Percentiles rank a stretch among this genome's conserved stretches.
phyloP scores from a whole-genome alignment of 1,284 basidiomycete genomes.

The Apiotrichum mycotoxinovorans region DNA sequence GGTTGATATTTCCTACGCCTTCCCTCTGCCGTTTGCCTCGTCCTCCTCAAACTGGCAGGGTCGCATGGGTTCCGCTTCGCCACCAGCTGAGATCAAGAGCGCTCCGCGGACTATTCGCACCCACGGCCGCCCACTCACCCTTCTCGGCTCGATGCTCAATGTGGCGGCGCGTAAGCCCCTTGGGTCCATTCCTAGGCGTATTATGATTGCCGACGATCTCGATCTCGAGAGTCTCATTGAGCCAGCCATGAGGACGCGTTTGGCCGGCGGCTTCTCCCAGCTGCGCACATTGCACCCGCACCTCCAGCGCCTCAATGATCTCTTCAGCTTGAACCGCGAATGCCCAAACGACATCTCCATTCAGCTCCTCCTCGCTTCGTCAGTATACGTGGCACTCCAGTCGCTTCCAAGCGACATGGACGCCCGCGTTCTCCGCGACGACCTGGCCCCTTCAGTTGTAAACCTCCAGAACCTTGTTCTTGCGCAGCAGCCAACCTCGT shows the following conservation, averaged over 20 bases:
- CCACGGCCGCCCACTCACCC: slow-evolving; percentile 38
- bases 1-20: slow-evolving; percentile 24
- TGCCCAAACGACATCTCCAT: slow-evolving; percentile 9
- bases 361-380: slow-evolving; percentile 27
- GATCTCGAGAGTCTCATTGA: slow-evolving; percentile 30
- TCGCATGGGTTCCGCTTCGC: too few relatives aligned
- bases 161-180: slow-evolving; percentile 32
- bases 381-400: slow-evolving; percentile 32
- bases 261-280: slow-evolving; percentile 33
- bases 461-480: slow-evolving; percentile 25
- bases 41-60: not conserved
- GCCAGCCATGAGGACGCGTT: slow-evolving; percentile 16
- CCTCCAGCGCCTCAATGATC: slow-evolving; percentile 29
- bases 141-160: slow-evolving; percentile 36
- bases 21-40: not conserved
- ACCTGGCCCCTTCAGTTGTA: slow-evolving; percentile 14
- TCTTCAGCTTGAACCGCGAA: slow-evolving; percentile 22
- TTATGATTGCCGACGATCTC: slow-evolving; percentile 25
- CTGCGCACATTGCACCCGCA: slow-evolving; percentile 41
- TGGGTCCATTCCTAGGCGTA: slow-evolving; percentile 10
- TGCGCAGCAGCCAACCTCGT: slow-evolving; percentile 28
- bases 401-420: slow-evolving; percentile 22
- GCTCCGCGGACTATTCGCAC: slow-evolving; percentile 27
- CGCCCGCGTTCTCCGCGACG: slow-evolving; percentile 16
- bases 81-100: not conserved